These are phyloP conservation scores for Lepiota venenata DNA, from an alignment of 768 basidiomycete genomes.

Conservation along the genomic window DNA sequence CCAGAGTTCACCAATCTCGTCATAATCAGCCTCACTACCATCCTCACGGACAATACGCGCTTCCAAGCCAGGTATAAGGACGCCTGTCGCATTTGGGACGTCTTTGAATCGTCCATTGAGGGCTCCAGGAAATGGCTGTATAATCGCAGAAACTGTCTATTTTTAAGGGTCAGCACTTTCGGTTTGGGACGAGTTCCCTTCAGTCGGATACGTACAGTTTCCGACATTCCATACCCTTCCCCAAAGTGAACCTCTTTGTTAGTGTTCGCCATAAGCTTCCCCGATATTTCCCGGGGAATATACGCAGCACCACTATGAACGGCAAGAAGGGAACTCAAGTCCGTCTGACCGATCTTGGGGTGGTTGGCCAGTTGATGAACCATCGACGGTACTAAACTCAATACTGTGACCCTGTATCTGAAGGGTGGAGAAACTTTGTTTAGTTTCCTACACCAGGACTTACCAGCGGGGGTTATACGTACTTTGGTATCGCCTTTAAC, in stretches of 20 bases:
- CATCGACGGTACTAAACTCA: slow-evolving; percentile 58
- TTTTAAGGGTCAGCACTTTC: neutral
- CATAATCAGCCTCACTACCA: slow-evolving; percentile 45
- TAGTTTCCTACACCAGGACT: no score
- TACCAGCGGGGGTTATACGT: no score
- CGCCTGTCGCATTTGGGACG: slow-evolving; percentile 44
- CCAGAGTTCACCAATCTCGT: slow-evolving; percentile 67
- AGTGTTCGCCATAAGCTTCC: slow-evolving; percentile 33
- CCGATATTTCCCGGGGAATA: slow-evolving; percentile 54
- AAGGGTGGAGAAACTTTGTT: no score
- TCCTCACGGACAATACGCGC: slow-evolving; percentile 57
- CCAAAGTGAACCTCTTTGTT: slow-evolving; percentile 27
- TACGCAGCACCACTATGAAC: slow-evolving; percentile 61
- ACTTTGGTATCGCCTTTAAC: slow-evolving; percentile 59
- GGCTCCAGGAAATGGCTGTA: slow-evolving; percentile 39
- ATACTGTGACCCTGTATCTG: slow-evolving; percentile 52
- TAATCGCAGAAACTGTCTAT: slow-evolving; percentile 52
- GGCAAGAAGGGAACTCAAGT: slow-evolving; percentile 45
- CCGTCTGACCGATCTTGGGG: slow-evolving; percentile 41
- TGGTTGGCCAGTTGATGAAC: slow-evolving; percentile 62
- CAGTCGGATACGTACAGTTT: slow-evolving; percentile 58
- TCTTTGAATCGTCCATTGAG: slow-evolving; percentile 38
- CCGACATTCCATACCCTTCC: slow-evolving; percentile 69
- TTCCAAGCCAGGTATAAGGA: slow-evolving; percentile 61
- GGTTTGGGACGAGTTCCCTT: no score